phyloP scores from a whole-genome alignment of 2,329 filamentous ascomycete species.

The Diaporthe humulicola region DNA sequence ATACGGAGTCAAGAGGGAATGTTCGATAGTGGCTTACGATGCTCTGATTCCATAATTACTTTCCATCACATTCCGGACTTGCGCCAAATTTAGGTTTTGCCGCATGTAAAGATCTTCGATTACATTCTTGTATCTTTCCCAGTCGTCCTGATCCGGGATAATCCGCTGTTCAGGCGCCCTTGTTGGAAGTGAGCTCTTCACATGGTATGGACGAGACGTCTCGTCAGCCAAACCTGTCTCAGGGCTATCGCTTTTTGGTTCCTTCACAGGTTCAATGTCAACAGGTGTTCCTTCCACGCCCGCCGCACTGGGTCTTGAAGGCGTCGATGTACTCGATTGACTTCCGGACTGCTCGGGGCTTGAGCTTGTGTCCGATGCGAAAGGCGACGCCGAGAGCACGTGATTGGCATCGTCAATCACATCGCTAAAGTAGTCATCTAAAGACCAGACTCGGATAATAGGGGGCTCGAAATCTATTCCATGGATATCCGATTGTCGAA shows the following conservation, averaged over 20 bases:
- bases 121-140: not conserved
- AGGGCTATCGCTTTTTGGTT: not conserved
- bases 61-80: not conserved
- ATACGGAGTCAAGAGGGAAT: not conserved
- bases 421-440: not conserved
- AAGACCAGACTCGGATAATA: not conserved
- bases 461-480: not conserved
- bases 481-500: not conserved
- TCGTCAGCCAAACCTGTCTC: not conserved
- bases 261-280: not conserved
- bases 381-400: not conserved
- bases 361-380: not conserved
- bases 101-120: not conserved
- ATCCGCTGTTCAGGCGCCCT: not conserved
- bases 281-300: not conserved
- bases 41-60: not conserved
- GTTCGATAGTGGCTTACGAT: not conserved
- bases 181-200: not conserved
- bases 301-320: not conserved
- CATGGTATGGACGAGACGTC: not conserved
- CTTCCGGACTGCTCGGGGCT: not conserved
- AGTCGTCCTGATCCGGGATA: not conserved
- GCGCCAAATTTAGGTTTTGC: not conserved
- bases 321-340: not conserved
- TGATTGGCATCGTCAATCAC: not conserved